Evolutionary conservation across 2,329 filamentous ascomycete genomes (phyloP).

Genomic region (Nemania diffusa): DNA sequence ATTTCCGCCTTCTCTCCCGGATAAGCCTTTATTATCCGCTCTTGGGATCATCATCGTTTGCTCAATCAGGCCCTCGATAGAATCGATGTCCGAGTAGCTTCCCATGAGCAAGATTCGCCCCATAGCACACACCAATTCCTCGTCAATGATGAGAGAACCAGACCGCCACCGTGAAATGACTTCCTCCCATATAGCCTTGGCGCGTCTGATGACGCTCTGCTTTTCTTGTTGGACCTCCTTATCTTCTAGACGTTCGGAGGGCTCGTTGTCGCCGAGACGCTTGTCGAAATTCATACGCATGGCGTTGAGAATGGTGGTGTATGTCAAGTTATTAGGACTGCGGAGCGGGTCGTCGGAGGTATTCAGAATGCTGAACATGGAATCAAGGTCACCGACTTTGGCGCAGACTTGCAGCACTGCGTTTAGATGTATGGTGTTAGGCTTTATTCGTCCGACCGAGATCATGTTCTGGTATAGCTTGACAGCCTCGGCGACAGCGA

Average conservation of each 20-base stretch:
- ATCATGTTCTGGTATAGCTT: conserved; percentile 81
- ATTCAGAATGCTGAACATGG: conserved; percentile 80
- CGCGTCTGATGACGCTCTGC: conserved; percentile 69
- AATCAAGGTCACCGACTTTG: conserved; percentile 78
- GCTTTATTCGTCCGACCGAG: conserved; percentile 70
- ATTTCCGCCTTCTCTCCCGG: conserved; percentile 14
- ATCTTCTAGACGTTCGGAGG: conserved; percentile 44
- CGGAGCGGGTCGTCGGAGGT: conserved; percentile 73
- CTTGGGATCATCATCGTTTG: conserved; percentile 80
- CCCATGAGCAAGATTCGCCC: conserved; percentile 78
- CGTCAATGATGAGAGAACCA: conserved; percentile 78
- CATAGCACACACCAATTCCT: conserved; percentile 83
- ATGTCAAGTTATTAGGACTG: conserved; percentile 77
- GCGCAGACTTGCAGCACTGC: conserved; percentile 86
- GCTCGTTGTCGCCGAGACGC: conserved; percentile 4
- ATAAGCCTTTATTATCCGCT: conserved; percentile 57
- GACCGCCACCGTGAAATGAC: conserved; percentile 79
- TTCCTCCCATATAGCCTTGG: conserved; percentile 82
- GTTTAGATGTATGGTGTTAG: conserved; percentile 86
- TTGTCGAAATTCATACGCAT: conserved; percentile 64
- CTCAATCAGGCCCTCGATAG: conserved; percentile 79
- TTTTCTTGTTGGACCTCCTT: conserved; percentile 51
- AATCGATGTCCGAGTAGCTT: conserved; percentile 70
- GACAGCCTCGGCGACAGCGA: conserved; percentile 74
- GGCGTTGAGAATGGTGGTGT: conserved; percentile 83